Evolutionary conservation across 805 yeast genomes (phyloP).

Genomic region (Wickerhamomyces bovis): DNA sequence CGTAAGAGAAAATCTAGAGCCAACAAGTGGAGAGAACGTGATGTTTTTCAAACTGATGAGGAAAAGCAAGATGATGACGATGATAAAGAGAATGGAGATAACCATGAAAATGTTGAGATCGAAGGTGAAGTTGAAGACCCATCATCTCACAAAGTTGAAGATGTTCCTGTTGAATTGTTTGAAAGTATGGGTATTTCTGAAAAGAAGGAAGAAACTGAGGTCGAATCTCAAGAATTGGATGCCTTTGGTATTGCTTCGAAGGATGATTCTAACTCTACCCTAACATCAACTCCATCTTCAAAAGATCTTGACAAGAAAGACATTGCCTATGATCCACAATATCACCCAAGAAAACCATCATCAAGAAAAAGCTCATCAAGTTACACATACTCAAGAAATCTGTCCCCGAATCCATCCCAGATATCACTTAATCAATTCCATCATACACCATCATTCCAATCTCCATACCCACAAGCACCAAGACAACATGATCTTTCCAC

Average conservation of each 20-base stretch:
- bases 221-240: slow-evolving; percentile 1
- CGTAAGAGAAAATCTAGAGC: slow-evolving; percentile 26
- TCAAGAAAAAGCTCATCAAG: not conserved
- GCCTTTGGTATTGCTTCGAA: slow-evolving; percentile 17
- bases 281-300: slow-evolving; percentile 3
- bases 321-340: not conserved
- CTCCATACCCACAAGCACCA: not conserved
- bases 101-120: not conserved
- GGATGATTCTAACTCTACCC: not conserved
- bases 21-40: slow-evolving; percentile 1
- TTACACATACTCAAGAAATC: not conserved
- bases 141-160: slow-evolving; percentile 1
- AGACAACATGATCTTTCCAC: slow-evolving; percentile 6
- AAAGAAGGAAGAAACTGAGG: slow-evolving; percentile 3
- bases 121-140: not conserved
- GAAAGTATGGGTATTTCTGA: slow-evolving; percentile 22
- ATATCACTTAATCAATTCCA: not conserved
- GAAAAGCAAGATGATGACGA: slow-evolving; percentile 9
- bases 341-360: not conserved
- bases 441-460: not conserved
- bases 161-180: slow-evolving; percentile 18
- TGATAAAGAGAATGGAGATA: slow-evolving; percentile 12
- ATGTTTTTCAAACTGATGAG: not conserved
- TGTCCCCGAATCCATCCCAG: slow-evolving; percentile 1
- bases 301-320: not conserved